Conservation (phyloP, 2,329 filamentous ascomycete species). For the Penicillium sclerotigenum region DNA sequence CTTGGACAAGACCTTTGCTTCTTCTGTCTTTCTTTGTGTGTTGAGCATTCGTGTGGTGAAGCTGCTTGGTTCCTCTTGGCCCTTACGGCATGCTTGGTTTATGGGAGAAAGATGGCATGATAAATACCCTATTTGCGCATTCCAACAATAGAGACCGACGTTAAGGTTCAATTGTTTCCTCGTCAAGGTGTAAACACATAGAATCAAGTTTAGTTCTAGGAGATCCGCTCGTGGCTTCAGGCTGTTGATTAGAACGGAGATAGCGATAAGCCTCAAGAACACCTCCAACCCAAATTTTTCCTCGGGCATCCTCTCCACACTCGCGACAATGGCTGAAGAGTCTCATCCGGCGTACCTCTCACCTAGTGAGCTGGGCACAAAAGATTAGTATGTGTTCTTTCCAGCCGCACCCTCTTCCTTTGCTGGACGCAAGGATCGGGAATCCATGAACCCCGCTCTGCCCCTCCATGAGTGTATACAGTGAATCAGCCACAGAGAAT, state of each 20-base stretch:
- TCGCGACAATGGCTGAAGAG: conserved; percentile 23
- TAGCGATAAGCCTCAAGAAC: conserved; percentile 13
- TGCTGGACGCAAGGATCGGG: background rate
- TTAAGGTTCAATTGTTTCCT: conserved; percentile 1
- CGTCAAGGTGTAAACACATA: background rate
- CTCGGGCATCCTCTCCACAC: conserved; percentile 7
- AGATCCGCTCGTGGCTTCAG: background rate
- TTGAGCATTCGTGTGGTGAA: conserved; percentile 5
- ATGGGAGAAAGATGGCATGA: conserved; percentile 15
- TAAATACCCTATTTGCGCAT: conserved; percentile 22
- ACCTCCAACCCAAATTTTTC: conserved; percentile 14
- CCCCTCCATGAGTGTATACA: background rate
- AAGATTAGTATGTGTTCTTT: conserved; percentile 69
- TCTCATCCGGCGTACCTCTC: conserved; percentile 63
- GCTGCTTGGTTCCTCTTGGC: conserved; percentile 3
- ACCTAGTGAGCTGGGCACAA: conserved; percentile 79
- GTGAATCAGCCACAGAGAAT: background rate
- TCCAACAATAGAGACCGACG: conserved; percentile 21
- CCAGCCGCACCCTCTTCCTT: background rate
- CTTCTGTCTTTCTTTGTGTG: conserved; percentile 7
- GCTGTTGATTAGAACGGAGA: background rate
- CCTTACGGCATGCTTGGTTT: conserved; percentile 3
- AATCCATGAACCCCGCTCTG: conserved; percentile 3
- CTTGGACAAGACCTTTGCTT: conserved; percentile 10
- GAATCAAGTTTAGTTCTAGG: background rate